Evolutionary conservation across 2,329 filamentous ascomycete species (phyloP).

Genomic region (Penicillium sp.): DNA sequence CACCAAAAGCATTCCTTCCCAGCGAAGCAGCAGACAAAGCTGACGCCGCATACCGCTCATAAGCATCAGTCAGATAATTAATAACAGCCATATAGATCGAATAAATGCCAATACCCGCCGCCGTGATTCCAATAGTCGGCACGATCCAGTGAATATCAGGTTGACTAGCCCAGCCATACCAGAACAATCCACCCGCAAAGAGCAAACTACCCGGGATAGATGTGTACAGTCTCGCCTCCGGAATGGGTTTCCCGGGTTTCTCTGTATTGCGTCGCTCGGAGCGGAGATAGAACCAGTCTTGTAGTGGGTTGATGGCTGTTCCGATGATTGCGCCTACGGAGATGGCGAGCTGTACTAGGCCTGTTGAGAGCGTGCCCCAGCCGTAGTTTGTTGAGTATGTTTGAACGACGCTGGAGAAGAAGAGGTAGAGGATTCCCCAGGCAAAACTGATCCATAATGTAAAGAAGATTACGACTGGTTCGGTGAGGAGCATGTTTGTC

Average conservation of each 20-base stretch:
- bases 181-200: constrained; percentile 36
- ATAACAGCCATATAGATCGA: constrained; percentile 49
- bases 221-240: constrained; percentile 45
- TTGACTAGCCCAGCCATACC: constrained; percentile 37
- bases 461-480: constrained; percentile 45
- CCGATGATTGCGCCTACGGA: constrained; percentile 44
- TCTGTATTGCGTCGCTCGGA: constrained; percentile 33
- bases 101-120: constrained; percentile 43
- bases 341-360: constrained; percentile 42
- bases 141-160: constrained; percentile 36
- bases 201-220: constrained; percentile 42
- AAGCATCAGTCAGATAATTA: constrained; percentile 51
- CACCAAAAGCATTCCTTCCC: constrained; percentile 17
- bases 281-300: constrained; percentile 32
- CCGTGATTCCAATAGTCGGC: constrained; percentile 31
- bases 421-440: constrained; percentile 46
- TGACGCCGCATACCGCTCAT: constrained; percentile 49
- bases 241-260: constrained; percentile 40
- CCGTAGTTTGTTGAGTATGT: constrained; percentile 41
- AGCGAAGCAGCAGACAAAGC: constrained; percentile 31
- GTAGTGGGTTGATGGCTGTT: constrained; percentile 40
- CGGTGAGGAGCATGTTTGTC: constrained; percentile 40
- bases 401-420: constrained; percentile 43
- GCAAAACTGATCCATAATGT: constrained; percentile 47
- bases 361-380: constrained; percentile 36